Percentiles rank a stretch among this genome's conserved stretches.
phyloP scores from a whole-genome alignment of 805 yeast species.

The Metschnikowia kunwiensis region DNA sequence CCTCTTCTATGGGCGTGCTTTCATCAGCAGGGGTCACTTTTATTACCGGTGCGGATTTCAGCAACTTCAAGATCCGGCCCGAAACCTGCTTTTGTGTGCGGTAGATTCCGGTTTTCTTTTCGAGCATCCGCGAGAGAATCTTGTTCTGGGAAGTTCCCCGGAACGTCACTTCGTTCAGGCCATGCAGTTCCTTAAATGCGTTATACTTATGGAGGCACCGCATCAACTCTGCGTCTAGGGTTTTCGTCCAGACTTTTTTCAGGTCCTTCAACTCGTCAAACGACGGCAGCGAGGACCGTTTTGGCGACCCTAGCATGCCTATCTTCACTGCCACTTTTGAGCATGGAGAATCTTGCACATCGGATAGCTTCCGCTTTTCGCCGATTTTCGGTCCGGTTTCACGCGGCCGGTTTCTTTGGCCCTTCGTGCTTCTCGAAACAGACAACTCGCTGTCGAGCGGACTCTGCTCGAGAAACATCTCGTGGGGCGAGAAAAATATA shows the following conservation, averaged over 20 bases:
- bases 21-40: constrained; percentile 2
- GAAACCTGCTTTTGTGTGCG: constrained; percentile 38
- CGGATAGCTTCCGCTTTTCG: constrained; percentile 7
- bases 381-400: not conserved
- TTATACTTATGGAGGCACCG: constrained; percentile 35
- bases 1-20: constrained; percentile 6
- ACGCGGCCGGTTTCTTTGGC: not conserved
- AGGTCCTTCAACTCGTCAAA: not conserved
- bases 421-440: not conserved
- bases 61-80: constrained; percentile 14
- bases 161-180: constrained; percentile 22
- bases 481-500: constrained; percentile 34
- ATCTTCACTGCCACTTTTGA: constrained; percentile 36
- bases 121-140: constrained; percentile 39
- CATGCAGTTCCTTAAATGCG: constrained; percentile 28
- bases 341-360: constrained; percentile 31
- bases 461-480: constrained; percentile 16
- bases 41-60: constrained; percentile 3
- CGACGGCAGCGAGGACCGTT: constrained; percentile 2
- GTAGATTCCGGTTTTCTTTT: constrained; percentile 32
- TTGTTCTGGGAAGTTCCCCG: constrained; percentile 38
- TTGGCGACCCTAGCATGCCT: constrained; percentile 30
- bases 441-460: constrained; percentile 5
- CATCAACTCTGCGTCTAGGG: constrained; percentile 35
- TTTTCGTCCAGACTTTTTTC: constrained; percentile 33